Base-by-base conservation (phyloP, 225 moss, liverwort and hornwort genomes). In the Anthoceros angustus region DNA sequence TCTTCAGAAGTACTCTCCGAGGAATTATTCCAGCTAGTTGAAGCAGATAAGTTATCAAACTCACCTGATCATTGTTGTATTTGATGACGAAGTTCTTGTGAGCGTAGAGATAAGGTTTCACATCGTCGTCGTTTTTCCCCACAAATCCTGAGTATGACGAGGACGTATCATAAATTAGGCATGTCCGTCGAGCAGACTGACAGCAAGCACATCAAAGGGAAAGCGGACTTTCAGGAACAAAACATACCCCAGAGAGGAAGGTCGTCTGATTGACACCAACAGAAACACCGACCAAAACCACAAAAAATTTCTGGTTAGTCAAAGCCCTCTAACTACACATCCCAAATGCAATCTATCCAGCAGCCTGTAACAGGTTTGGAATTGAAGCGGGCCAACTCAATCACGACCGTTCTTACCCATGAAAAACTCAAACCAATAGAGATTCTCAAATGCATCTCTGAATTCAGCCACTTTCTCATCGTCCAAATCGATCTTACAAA, bases 341-440 rank as follows among this genome's bases (percentile, higher is more conserved):
- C 32, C 32, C 32, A 32, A 32, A 32, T 1, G 32, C 32, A 1
- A 32, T 32, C 32, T 32, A 4, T 1, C 32, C 32, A 32, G 32
- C 2, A 1, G 4, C 1, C 32, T 32, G 32, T 32, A 32, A 4
- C 2, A 32, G 32, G 32, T 32, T 32, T 32, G 32, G 32, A 32
- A 32, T 32, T 32, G 4, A 32, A 1, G 32, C 32, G 32, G 32
- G 32, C 32, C 32, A 32, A 32, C 1, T 4, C 1, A 32, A 32
- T 32, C 32, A 32, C 1, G 32, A 32, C 4, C 32, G 32, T 7
- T 55, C 94, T 69, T 75, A 98, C 95, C 95, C 76, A 98, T 80
- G 60, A 98, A 98, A 71, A 98, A 88, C 79, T 98, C 95, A 72
- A 98, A 91, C 95, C 95, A 98, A 70, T 98, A 98, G 11, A 65